phyloP scores from a whole-genome alignment of 148 eudicot genomes.

The Mesembryanthemum crystallinum region DNA sequence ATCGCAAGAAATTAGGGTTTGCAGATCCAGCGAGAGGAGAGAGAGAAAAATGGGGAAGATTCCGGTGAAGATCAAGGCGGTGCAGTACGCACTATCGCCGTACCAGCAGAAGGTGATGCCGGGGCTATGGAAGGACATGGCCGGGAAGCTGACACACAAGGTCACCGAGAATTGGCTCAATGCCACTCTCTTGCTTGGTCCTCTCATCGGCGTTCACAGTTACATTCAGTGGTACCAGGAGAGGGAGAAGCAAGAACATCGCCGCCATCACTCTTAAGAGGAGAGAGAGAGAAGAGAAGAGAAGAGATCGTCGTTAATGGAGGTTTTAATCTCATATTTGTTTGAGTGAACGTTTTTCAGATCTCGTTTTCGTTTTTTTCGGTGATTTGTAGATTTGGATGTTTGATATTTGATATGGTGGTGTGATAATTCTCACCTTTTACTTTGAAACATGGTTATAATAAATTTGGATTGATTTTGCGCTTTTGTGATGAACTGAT shows the following conservation, averaged over 20 bases:
- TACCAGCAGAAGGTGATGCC: constrained; percentile 95
- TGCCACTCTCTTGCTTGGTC: constrained; percentile 61
- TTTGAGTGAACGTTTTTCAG: too few species aligned
- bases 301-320: too few species aligned
- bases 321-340: too few species aligned
- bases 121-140: constrained; percentile 80
- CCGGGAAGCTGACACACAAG: constrained; percentile 69
- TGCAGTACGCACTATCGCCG: constrained; percentile 80
- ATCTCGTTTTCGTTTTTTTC: too few species aligned
- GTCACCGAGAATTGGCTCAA: constrained; percentile 76
- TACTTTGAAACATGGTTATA: too few species aligned
- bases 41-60: constrained; percentile 69
- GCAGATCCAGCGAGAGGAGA: too few species aligned
- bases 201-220: constrained; percentile 66
- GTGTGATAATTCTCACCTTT: too few species aligned
- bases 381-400: too few species aligned
- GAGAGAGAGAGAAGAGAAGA: too few species aligned
- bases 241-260: constrained; percentile 67
- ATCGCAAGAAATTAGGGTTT: constrained; percentile 30
- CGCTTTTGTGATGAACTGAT: background rate
- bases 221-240: constrained; percentile 64
- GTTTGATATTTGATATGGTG: too few species aligned
- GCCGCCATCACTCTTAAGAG: too few species aligned
- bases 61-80: constrained; percentile 80
- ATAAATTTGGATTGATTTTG: too few species aligned